Evolutionary conservation across 805 yeast species (phyloP).

Genomic region (Lipomyces kockii): DNA sequence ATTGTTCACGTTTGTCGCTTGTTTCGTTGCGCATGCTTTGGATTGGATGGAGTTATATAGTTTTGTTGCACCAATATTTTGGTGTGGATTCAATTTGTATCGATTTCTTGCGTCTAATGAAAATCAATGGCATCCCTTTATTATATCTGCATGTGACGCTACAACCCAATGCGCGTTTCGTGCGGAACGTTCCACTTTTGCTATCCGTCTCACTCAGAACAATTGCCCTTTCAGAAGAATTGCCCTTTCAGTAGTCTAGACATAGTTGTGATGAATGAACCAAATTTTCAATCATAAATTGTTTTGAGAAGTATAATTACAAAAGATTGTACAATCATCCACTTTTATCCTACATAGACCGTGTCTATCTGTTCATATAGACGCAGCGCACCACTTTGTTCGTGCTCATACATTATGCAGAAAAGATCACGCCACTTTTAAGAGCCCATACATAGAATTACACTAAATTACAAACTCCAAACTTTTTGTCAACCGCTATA

Average conservation of each 20-base stretch:
- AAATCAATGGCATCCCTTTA: not conserved
- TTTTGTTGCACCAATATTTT: not conserved
- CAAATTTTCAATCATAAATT: too few relatives aligned
- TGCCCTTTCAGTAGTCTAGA: too few relatives aligned
- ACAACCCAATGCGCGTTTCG: too few relatives aligned
- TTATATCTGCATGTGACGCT: not conserved
- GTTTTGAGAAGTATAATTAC: too few relatives aligned
- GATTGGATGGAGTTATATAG: slow-evolving; percentile 9
- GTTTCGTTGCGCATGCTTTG: slow-evolving; percentile 2
- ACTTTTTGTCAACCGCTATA: not conserved
- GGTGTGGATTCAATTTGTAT: not conserved
- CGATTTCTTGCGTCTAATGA: slow-evolving; percentile 3
- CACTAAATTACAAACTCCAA: not conserved
- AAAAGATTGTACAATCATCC: not conserved
- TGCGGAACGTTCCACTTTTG: too few relatives aligned
- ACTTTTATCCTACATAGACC: not conserved
- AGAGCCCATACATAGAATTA: not conserved
- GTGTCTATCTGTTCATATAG: not conserved
- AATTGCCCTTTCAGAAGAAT: too few relatives aligned
- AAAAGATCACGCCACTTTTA: not conserved
- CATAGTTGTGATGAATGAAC: too few relatives aligned
- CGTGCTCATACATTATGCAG: not conserved
- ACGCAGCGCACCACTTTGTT: not conserved
- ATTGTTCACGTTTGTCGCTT: not conserved
- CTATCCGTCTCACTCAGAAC: too few relatives aligned